Evolutionary conservation across 352 stramenopile species (phyloP).

Genomic region (Phytophthora colocasiae): DNA sequence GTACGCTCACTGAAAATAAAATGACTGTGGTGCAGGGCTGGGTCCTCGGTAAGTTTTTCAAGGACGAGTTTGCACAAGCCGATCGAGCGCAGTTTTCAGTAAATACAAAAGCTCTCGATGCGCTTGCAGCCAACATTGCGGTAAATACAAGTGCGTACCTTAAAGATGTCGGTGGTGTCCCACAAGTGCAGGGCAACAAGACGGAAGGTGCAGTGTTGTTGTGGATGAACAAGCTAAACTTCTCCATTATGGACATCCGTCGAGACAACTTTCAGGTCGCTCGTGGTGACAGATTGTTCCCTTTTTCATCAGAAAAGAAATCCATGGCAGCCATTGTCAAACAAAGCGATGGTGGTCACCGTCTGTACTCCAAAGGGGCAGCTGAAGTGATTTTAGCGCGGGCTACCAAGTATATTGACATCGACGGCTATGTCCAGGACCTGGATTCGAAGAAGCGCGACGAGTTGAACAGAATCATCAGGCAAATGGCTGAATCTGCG

Average conservation of each 20-base stretch:
- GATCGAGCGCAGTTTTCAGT: conserved; percentile 39
- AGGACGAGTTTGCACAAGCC: conserved; percentile 34
- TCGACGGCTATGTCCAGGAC: conserved; percentile 51
- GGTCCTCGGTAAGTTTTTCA: conserved; percentile 72
- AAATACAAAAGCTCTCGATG: conserved; percentile 43
- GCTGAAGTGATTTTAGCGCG: conserved; percentile 74
- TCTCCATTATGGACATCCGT: conserved; percentile 70
- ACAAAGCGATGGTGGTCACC: conserved; percentile 37
- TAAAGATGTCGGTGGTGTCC: conserved; percentile 48
- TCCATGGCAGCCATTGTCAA: conserved; percentile 77
- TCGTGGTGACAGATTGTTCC: conserved; percentile 71
- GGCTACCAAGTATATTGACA: conserved; percentile 75
- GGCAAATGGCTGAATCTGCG: conserved; percentile 81
- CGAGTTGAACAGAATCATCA: conserved; percentile 80
- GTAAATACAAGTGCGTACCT: conserved; percentile 84
- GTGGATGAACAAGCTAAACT: conserved; percentile 67
- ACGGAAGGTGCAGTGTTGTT: conserved; percentile 87
- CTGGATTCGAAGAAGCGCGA: conserved; percentile 64
- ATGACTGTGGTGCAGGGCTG: conserved; percentile 97
- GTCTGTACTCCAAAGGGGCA: conserved; percentile 80
- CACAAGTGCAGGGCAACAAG: conserved; percentile 78
- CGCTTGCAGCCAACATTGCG: conserved; percentile 63
- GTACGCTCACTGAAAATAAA: conserved; percentile 97
- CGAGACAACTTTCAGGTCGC: conserved; percentile 56
- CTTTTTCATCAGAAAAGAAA: conserved; percentile 88